Evolutionary conservation across 1,139 yeast species (phyloP).

Genomic region (Eremothecium sinecaudum): DNA sequence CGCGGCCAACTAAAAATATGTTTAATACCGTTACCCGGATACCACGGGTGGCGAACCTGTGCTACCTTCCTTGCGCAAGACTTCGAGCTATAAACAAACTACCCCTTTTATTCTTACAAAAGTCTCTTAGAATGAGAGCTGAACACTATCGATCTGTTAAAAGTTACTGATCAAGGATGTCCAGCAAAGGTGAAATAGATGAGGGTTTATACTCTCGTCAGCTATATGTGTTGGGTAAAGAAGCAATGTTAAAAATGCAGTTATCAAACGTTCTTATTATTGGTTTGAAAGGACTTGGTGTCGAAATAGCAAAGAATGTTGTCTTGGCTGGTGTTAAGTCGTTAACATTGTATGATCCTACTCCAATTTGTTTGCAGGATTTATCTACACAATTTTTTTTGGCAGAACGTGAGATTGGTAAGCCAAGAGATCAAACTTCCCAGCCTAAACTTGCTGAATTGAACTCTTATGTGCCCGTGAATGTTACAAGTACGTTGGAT

Average conservation of each 20-base stretch:
- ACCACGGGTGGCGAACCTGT: too few relatives aligned
- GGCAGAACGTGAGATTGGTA: slow-evolving; percentile 59
- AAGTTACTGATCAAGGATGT: slow-evolving; percentile 3
- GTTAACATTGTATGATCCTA: slow-evolving; percentile 78
- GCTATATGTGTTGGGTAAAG: slow-evolving; percentile 85
- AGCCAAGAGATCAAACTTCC: slow-evolving; percentile 64
- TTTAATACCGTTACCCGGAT: too few relatives aligned
- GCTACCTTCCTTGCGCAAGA: too few relatives aligned
- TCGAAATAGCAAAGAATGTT: slow-evolving; percentile 92
- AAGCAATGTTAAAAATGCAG: slow-evolving; percentile 97
- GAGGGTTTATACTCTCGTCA: slow-evolving; percentile 94
- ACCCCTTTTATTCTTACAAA: too few relatives aligned
- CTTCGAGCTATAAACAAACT: too few relatives aligned
- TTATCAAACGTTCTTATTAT: slow-evolving; percentile 78
- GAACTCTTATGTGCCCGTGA: slow-evolving; percentile 81
- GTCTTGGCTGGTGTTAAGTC: slow-evolving; percentile 97
- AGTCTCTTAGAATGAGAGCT: not conserved
- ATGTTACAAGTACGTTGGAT: slow-evolving; percentile 51
- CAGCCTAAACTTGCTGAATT: slow-evolving; percentile 64
- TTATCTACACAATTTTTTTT: slow-evolving; percentile 86
- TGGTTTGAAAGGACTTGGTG: slow-evolving; percentile 86
- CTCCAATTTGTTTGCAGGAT: slow-evolving; percentile 55
- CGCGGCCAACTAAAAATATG: too few relatives aligned
- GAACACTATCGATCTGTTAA: not conserved
- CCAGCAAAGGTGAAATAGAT: slow-evolving; percentile 47